Percentiles rank a stretch among this genome's conserved stretches.
These are phyloP conservation scores for Claviceps capensis DNA, from an alignment of 2,329 filamentous ascomycete species.

Conservation along the genomic window DNA sequence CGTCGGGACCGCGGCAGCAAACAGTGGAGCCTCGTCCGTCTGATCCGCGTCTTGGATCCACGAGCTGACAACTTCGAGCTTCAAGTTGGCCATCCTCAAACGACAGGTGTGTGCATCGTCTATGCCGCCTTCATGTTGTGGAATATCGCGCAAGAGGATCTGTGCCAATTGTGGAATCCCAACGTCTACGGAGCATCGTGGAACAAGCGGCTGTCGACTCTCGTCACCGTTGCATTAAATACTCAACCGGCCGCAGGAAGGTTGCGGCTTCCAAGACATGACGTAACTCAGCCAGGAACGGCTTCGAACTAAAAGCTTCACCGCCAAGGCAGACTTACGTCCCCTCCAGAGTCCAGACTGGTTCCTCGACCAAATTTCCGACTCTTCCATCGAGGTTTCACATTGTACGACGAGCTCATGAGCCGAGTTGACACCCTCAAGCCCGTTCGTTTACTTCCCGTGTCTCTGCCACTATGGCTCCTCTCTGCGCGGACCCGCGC, in stretches of 20 bases:
- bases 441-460: background rate
- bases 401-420: background rate
- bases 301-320: background rate
- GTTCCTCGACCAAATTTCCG: too few species aligned
- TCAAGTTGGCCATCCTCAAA: too few species aligned
- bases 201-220: background rate
- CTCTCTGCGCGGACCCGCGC: constrained; percentile 38
- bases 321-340: background rate
- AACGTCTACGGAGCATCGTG: background rate
- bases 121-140: too few species aligned
- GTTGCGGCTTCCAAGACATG: background rate
- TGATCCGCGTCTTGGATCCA: too few species aligned
- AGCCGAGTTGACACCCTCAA: background rate
- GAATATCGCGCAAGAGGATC: background rate
- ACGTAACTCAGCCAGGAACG: background rate
- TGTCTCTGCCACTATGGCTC: constrained; percentile 29
- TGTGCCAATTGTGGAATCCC: too few species aligned
- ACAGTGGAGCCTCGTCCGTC: too few species aligned
- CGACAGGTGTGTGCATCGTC: too few species aligned
- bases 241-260: background rate
- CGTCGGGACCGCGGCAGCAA: too few species aligned
- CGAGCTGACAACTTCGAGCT: too few species aligned
- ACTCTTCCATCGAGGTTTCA: background rate
- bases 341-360: too few species aligned
- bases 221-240: background rate